Evolutionary conservation across 2,329 filamentous ascomycete genomes (phyloP).

Genomic region (Fusarium palustre): DNA sequence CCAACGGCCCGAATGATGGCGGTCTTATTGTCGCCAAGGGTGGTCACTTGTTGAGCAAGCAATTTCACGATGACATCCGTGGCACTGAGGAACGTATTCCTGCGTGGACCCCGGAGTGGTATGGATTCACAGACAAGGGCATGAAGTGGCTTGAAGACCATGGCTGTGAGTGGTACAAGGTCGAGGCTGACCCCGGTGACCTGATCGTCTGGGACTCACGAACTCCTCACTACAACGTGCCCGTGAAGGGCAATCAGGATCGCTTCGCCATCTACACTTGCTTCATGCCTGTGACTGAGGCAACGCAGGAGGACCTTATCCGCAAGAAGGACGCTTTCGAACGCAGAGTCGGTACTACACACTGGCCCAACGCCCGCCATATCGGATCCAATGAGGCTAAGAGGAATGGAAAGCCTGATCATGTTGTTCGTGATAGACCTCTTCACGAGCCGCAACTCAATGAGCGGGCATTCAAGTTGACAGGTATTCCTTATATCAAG

Average conservation of each 20-base stretch:
- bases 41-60: constrained; percentile 40
- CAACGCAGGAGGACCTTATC: constrained; percentile 52
- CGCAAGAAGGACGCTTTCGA: constrained; percentile 58
- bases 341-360: constrained; percentile 53
- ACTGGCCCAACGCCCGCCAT: constrained; percentile 55
- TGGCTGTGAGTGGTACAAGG: constrained; percentile 52
- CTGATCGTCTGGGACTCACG: constrained; percentile 56
- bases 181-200: constrained; percentile 58
- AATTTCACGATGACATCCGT: constrained; percentile 52
- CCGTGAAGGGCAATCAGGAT: constrained; percentile 53
- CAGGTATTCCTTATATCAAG: constrained; percentile 42
- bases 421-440: constrained; percentile 30
- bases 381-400: constrained; percentile 32
- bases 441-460: constrained; percentile 33
- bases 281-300: constrained; percentile 38
- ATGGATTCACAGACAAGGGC: constrained; percentile 53
- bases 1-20: constrained; percentile 52
- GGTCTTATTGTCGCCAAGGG: constrained; percentile 51
- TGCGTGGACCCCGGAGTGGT: constrained; percentile 51
- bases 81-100: constrained; percentile 52
- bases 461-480: constrained; percentile 42
- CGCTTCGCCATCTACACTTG: constrained; percentile 51
- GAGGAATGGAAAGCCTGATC: constrained; percentile 39
- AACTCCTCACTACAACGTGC: constrained; percentile 57
- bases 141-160: constrained; percentile 53